Base-by-base conservation (phyloP, 148 eudicot genomes). In the Rhododendron henanense region DNA sequence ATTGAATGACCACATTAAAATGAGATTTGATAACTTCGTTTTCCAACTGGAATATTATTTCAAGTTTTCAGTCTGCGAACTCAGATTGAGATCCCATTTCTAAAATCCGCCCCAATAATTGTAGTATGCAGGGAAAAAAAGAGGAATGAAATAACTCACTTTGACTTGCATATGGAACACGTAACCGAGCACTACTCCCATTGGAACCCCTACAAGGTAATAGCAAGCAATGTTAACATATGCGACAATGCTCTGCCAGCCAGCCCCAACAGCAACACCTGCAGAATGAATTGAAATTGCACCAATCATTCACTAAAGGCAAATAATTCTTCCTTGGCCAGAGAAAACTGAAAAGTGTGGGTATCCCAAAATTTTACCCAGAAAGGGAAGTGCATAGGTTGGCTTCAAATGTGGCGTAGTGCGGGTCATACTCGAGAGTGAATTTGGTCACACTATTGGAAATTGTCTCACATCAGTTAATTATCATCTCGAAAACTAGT, bases 181-280 rank as follows among this genome's bases (percentile, higher is more conserved):
- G 89, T 89, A 91, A 31, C 94, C 93, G 55, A 92, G 90, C 9
- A 92, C 73, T 14, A 84, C 80, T 51, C 92, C 93, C n/a, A 90
- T 50, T 15, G 93, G 94, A 71, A 92, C 61, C 28, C 94, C 94
- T 4, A 91, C 23, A 33, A 92, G 48, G 83, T 92, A 90, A 89
- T 90, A 92, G 85, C 88, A 85, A 7, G 84, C 89, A 44, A 92
- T 55, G 89, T 91, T 92, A 23, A 92, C 90, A 85, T 87, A 92
- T 61, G 91, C 91, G 10, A 90, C 91, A 9, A 83, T 83, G 69
- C 91, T 87, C 80, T 91, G 91, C 91, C 90, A 83, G 73, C 92
- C 92, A 71, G 90, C 88, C 51, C 93, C 91, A 81, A 90, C 87
- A 11, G 93, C 88, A 77, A 91, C 93, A 79, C 93, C 93, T 91